Percentiles rank a stretch among this genome's conserved stretches.
Evolutionary conservation across 139 green algal species (phyloP).

Genomic region (Eudorina sp.): DNA sequence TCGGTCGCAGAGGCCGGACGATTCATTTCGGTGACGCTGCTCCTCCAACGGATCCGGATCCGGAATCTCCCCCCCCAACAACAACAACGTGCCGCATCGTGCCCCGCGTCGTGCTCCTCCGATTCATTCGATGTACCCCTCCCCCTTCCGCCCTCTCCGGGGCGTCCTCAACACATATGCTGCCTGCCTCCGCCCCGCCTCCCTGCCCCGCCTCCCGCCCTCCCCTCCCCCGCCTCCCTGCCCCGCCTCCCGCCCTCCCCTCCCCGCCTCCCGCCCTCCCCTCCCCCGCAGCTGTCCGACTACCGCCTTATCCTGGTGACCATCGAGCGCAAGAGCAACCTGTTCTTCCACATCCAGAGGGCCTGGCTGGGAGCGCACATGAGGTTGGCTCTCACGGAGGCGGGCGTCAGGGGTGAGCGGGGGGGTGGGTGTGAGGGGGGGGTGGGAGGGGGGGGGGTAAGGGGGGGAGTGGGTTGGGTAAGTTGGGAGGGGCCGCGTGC

Average conservation of each 20-base stretch:
- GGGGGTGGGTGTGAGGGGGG: too few relatives aligned
- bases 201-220: neutral
- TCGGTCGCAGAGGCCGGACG: neutral
- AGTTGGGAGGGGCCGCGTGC: too few relatives aligned
- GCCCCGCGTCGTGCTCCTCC: neutral
- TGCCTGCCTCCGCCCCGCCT: neutral
- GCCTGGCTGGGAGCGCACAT: conserved; percentile 63
- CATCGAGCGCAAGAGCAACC: conserved; percentile 47
- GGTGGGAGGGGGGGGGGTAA: neutral
- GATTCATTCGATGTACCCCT: neutral
- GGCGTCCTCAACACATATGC: neutral
- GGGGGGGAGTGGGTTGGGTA: too few relatives aligned
- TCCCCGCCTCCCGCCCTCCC: neutral
- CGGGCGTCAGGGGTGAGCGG: conserved; percentile 42
- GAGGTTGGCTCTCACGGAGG: conserved; percentile 46
- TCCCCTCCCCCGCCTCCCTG: neutral
- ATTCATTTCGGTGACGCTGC: neutral
- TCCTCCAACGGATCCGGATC: too few relatives aligned
- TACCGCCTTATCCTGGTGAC: conserved; percentile 54
- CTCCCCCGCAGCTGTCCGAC: conserved; percentile 3
- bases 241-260: neutral
- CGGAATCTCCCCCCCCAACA: too few relatives aligned
- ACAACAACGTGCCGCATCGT: too few relatives aligned
- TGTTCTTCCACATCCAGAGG: conserved; percentile 58
- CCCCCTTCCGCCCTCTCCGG: neutral